Conservation (phyloP, 768 basidiomycete species). For the Auricularia auricula-judae region DNA sequence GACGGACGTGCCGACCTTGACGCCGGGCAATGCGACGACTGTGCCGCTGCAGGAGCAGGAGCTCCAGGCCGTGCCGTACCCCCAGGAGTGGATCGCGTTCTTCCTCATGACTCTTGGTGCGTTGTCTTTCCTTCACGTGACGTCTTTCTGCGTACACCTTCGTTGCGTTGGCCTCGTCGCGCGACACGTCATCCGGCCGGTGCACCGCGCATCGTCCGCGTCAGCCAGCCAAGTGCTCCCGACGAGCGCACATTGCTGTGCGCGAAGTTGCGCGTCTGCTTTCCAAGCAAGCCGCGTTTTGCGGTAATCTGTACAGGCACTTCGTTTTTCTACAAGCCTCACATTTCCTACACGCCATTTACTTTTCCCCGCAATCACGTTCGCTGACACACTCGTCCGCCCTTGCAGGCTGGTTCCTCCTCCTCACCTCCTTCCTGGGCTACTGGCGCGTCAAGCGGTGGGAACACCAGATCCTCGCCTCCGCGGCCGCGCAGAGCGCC, state of each 20-base stretch:
- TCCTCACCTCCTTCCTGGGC: conserved; percentile 71
- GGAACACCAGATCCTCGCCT: conserved; percentile 57
- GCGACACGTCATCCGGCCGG: too few species aligned
- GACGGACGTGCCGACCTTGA: conserved; percentile 13
- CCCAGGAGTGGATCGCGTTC: conserved; percentile 85
- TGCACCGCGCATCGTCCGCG: too few species aligned
- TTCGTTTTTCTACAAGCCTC: not conserved
- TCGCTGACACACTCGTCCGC: conserved; percentile 13
- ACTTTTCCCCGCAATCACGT: not conserved
- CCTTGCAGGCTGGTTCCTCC: conserved; percentile 62
- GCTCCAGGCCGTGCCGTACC: conserved; percentile 17
- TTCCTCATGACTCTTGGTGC: conserved; percentile 87
- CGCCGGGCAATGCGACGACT: not conserved
- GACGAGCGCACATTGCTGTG: not conserved
- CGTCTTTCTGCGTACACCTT: conserved; percentile 34
- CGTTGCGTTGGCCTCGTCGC: too few species aligned
- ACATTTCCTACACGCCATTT: not conserved
- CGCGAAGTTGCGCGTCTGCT: too few species aligned
- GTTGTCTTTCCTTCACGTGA: conserved; percentile 66
- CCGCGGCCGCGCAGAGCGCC: conserved; percentile 16
- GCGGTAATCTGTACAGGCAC: too few species aligned
- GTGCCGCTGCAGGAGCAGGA: not conserved
- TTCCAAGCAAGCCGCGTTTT: too few species aligned
- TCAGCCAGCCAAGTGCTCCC: not conserved
- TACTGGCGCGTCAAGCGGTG: conserved; percentile 81